Conservation (phyloP, 2,329 filamentous ascomycete genomes). For the Microcyclosporella mali region DNA sequence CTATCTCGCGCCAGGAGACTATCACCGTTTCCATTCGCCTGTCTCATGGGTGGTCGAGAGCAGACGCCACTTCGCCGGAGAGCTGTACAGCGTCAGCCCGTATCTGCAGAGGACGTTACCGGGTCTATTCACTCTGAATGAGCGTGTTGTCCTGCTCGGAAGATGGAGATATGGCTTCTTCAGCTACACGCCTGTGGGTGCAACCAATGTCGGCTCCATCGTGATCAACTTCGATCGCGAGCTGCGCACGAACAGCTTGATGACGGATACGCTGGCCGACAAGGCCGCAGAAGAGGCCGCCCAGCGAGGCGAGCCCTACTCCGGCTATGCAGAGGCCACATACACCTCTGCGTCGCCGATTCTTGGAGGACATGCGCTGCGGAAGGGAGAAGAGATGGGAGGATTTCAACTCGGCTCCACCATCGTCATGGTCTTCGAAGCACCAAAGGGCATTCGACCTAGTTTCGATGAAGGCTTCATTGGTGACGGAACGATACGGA, state of each 20-base stretch:
- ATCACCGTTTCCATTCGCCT: constrained; percentile 96
- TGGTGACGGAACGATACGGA: constrained; percentile 44
- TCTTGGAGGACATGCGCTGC: constrained; percentile 74
- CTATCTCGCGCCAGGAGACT: constrained; percentile 94
- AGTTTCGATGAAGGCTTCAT: constrained; percentile 56
- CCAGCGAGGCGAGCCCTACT: constrained; percentile 69
- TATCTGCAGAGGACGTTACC: constrained; percentile 90
- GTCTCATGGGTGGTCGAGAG: constrained; percentile 91
- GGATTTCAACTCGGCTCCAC: constrained; percentile 95
- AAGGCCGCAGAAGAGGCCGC: constrained; percentile 74
- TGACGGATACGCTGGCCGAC: constrained; percentile 88
- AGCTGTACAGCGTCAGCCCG: constrained; percentile 89
- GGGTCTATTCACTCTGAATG: constrained; percentile 92
- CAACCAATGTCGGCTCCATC: constrained; percentile 95
- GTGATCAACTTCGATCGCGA: constrained; percentile 95
- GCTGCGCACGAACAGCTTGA: constrained; percentile 83
- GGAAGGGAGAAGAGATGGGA: constrained; percentile 92
- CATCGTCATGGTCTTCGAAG: constrained; percentile 93
- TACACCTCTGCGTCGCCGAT: constrained; percentile 73
- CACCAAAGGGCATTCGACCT: constrained; percentile 58
- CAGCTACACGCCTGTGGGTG: constrained; percentile 88
- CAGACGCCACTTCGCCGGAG: constrained; percentile 93
- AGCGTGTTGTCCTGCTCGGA: constrained; percentile 86
- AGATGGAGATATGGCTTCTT: constrained; percentile 98
- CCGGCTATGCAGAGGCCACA: constrained; percentile 87